Evolutionary conservation across 2,329 filamentous ascomycete genomes (phyloP), one percentile per base, ranked within the genome.

Genomic region (Byssothecium circinans): DNA sequence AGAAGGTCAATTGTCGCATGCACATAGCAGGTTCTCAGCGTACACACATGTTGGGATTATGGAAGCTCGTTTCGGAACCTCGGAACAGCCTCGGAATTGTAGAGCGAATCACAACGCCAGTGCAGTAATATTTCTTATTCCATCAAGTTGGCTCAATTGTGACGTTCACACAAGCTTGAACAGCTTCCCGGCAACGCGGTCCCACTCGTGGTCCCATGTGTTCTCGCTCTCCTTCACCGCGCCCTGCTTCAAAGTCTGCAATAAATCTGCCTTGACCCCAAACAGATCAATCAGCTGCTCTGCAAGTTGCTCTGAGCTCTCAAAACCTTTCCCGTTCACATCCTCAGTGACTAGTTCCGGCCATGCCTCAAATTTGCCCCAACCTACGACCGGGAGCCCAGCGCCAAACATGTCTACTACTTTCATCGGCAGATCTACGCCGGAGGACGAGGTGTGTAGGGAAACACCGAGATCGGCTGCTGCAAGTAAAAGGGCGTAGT

Each of bases 401-500:
- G 91, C 88, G 2, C 94, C 94, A 68, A 99, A 97, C 91, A 99
- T 96, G 68, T 99, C 94, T 12, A 99, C 91, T 1, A 99, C 91
- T 74, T 99, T 99, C 94, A 99, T 99, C 0, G 94, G 94, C 17
- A 99, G 77, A 71, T 99, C 94, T 0, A 99, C 91, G 1, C 94
- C 94, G 2, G 90, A 96, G 57, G 88, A 95, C 12, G 91, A 96
- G 56, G 84, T 96, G 74, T 99, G 94, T 20, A 99, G 76, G 47
- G 89, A 95, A 19, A 99, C 83, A 8, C 94, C 94, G 0, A 99
- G 77, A 61, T 96, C 92, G 2, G 94, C 91, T 36, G 86, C 86
- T 10, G 87, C 88, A 23, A 99, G 83, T 3, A 99, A 79, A 1
- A 77, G 79, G 1, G 94, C 92, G 67, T 99, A 99, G 69, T 96